Evolutionary conservation across 148 eudicot species (phyloP), one percentile per base, ranked within the genome.

Genomic region (Rhododendron henanense): DNA sequence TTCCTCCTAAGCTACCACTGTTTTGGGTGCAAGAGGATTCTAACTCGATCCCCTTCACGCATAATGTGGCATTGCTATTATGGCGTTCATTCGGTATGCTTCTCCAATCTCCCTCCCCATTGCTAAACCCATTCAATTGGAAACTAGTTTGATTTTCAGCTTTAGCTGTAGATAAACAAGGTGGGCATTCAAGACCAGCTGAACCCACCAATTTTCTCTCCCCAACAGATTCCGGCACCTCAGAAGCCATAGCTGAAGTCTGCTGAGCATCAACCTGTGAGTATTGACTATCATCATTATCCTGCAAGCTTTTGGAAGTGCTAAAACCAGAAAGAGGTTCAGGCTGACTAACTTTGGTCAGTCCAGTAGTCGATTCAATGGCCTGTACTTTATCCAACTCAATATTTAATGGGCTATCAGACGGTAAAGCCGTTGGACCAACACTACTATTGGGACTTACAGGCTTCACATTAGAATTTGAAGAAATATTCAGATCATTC

Each of bases 21-120:
- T 89, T 87, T 45, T 84, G 89, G 69, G 90, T 91, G 91, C 94
- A 90, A 75, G 90, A 88, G 55, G 99, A 94, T 86, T 90, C 95
- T 23, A 91, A 92, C 84, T 95, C 98, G 67, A 93, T 87, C 85
- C 87, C 94, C 89, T 92, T 93, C 15, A 81, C 50, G n/a, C 78
- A 83, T 84, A 83, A 80, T 10, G 79, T 84, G 25, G 73, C 84
- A 81, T 85, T 89, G 45, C 83, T 87, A 81, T 88, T 83, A 85
- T 79, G 45, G 87, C 85, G 84, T 85, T 92, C 94, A 87, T 77
- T 88, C 50, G 53, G 83, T 15, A 82, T 63, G 45, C 81, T 85
- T 81, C 74, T 85, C 21, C 61, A 81, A 78, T 92, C 93, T 28
- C 89, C 94, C 77, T 89, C 89, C 76, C 81, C 71, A 75, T 81